These are phyloP conservation scores for Aureobasidium musti DNA, from an alignment of 2,329 filamentous ascomycete species.

Conservation along the genomic window DNA sequence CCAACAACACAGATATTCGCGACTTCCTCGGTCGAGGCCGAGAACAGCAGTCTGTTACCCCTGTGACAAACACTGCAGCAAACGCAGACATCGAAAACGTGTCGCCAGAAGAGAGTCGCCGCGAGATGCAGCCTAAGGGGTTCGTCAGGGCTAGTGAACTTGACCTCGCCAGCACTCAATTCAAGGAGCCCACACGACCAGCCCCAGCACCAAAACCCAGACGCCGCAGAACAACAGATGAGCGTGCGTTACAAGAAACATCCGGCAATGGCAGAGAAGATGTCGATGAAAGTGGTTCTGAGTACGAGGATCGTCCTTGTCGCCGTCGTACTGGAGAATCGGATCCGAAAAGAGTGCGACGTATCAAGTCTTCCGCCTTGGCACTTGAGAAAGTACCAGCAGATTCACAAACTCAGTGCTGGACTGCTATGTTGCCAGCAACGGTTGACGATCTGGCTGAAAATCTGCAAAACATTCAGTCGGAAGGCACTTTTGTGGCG, in stretches of 20 bases:
- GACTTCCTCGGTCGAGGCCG: slow-evolving; percentile 8
- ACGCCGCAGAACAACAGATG: slow-evolving; percentile 16
- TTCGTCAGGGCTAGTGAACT: slow-evolving; percentile 40
- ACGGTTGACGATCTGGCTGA: not conserved
- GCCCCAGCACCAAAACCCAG: slow-evolving; percentile 19
- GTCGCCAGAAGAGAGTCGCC: not conserved
- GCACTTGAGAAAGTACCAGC: slow-evolving; percentile 45
- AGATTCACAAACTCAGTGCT: slow-evolving; percentile 37
- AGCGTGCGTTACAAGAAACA: slow-evolving; percentile 7
- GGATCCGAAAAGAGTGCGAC: slow-evolving; percentile 33
- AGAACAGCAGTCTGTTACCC: slow-evolving; percentile 2
- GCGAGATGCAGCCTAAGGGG: slow-evolving; percentile 26
- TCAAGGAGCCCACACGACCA: not conserved
- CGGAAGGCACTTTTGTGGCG: slow-evolving; percentile 32
- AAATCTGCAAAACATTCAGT: not conserved
- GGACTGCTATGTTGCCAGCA: not conserved
- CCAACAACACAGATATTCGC: slow-evolving; percentile 29
- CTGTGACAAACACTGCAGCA: not conserved
- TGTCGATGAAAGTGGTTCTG: not conserved
- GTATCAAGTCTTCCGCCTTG: slow-evolving; percentile 43
- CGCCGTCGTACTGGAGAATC: slow-evolving; percentile 34
- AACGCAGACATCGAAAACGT: slow-evolving; percentile 15
- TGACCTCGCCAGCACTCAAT: slow-evolving; percentile 31
- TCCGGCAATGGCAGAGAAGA: slow-evolving; percentile 3
- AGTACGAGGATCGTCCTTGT: slow-evolving; percentile 31